Percentiles rank a stretch among this genome's conserved stretches.
These are phyloP conservation scores for Chlorella ohadii DNA, from an alignment of 139 green algal species.

Conservation along the genomic window DNA sequence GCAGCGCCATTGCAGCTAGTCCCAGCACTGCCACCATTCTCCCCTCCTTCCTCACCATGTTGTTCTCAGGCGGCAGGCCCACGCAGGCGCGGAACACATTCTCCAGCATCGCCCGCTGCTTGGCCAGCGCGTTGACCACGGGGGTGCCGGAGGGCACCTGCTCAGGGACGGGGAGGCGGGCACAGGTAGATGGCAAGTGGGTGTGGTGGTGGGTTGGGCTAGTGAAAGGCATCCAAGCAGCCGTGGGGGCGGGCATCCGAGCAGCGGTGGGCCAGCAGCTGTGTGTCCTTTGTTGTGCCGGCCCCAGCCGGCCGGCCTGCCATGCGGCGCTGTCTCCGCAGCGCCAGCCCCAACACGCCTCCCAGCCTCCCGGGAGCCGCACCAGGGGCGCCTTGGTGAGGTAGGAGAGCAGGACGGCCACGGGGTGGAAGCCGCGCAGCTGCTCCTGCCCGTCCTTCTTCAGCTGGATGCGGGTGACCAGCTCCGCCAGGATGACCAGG, in stretches of 20 bases:
- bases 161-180: too few species aligned
- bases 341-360: too few species aligned
- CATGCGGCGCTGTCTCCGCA: too few species aligned
- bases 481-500: slow-evolving; percentile 96
- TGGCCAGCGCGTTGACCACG: slow-evolving; percentile 96
- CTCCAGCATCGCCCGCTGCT: slow-evolving; percentile 98
- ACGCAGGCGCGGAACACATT: slow-evolving; percentile 97
- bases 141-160: slow-evolving; percentile 83
- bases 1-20: background rate
- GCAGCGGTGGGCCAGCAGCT: too few species aligned
- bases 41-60: slow-evolving; percentile 84
- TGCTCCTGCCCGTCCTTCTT: slow-evolving; percentile 77
- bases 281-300: too few species aligned
- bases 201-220: too few species aligned
- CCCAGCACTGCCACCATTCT: too few species aligned
- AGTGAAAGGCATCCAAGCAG: too few species aligned
- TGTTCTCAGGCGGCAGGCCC: slow-evolving; percentile 95
- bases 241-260: too few species aligned
- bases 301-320: too few species aligned
- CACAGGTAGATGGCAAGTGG: too few species aligned
- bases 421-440: slow-evolving; percentile 91
- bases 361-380: too few species aligned
- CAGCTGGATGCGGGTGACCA: slow-evolving; percentile 92
- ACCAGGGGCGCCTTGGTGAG: slow-evolving; percentile 94
- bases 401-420: slow-evolving; percentile 94